A percentile compares a stretch with the other conserved stretches of the same genome.
These are phyloP conservation scores for Aureobasidium sp. DNA, from an alignment of 2,329 filamentous ascomycete genomes.

Conservation along the genomic window DNA sequence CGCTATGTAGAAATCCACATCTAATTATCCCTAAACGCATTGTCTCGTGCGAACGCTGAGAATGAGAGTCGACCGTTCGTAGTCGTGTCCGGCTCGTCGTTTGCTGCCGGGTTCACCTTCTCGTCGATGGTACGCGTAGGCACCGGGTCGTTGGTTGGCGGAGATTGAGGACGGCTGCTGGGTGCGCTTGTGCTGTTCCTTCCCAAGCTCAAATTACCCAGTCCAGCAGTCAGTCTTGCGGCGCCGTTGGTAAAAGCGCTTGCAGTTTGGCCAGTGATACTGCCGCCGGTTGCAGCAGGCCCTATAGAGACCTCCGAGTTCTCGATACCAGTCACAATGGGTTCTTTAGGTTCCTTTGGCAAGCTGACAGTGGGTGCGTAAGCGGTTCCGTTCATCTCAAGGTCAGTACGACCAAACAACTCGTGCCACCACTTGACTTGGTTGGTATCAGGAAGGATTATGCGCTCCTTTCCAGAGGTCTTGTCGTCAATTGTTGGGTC, in stretches of 20 bases:
- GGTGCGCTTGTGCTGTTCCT: neutral
- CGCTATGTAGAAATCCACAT: constrained; percentile 3
- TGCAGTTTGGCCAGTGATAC: neutral
- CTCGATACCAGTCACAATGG: constrained; percentile 15
- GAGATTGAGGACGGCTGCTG: neutral
- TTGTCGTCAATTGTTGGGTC: constrained; percentile 68
- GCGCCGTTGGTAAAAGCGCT: neutral
- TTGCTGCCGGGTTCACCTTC: neutral
- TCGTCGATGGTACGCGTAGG: neutral
- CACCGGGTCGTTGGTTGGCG: neutral
- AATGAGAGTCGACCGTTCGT: neutral
- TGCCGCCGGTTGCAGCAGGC: constrained; percentile 12
- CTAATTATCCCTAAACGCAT: constrained; percentile 11
- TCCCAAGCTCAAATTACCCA: constrained; percentile 2
- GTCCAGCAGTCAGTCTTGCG: constrained; percentile 5
- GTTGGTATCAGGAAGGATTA: constrained; percentile 65
- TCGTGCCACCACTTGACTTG: constrained; percentile 94
- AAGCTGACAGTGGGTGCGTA: constrained; percentile 14
- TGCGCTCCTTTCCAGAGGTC: constrained; percentile 66
- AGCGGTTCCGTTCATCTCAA: constrained; percentile 71
- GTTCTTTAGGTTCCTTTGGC: constrained; percentile 14
- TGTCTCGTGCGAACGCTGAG: constrained; percentile 13
- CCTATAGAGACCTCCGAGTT: constrained; percentile 14
- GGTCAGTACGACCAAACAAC: constrained; percentile 73
- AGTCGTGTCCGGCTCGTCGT: neutral